Evolutionary conservation across 257 asterid genomes (phyloP).

Genomic region (Jaltomata sinuosa): DNA sequence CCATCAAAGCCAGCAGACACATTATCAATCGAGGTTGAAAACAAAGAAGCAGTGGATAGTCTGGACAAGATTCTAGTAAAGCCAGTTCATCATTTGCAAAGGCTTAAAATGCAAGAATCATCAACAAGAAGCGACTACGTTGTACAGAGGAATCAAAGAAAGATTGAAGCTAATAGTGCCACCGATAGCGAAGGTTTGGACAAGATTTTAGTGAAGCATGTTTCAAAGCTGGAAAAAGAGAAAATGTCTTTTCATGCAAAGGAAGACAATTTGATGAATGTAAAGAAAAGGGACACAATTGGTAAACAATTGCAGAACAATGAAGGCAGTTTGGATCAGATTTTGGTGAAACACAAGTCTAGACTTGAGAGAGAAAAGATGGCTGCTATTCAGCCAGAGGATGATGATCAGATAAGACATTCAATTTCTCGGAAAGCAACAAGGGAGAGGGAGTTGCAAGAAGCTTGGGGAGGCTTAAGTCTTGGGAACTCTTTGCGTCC

Average conservation of each 20-base stretch:
- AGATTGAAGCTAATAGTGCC: slow-evolving; percentile 8
- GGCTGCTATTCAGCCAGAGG: slow-evolving; percentile 21
- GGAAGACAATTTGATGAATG: slow-evolving; percentile 25
- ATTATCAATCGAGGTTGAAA: background rate
- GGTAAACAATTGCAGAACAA: slow-evolving; percentile 13
- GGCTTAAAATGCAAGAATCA: slow-evolving; percentile 11
- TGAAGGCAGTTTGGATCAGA: slow-evolving; percentile 56
- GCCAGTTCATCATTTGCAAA: slow-evolving; percentile 11
- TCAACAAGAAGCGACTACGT: slow-evolving; percentile 7
- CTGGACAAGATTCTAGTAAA: slow-evolving; percentile 8
- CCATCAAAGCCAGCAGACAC: background rate
- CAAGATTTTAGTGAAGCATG: slow-evolving; percentile 65
- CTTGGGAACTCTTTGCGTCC: slow-evolving; percentile 78
- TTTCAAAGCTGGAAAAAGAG: slow-evolving; percentile 68
- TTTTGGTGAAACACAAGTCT: slow-evolving; percentile 54
- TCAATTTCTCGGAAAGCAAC: slow-evolving; percentile 55
- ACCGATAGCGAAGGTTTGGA: slow-evolving; percentile 50
- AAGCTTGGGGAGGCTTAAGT: slow-evolving; percentile 91
- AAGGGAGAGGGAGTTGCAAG: slow-evolving; percentile 68
- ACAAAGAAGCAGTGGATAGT: slow-evolving; percentile 2
- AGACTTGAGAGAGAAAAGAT: slow-evolving; percentile 57
- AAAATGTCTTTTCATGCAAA: slow-evolving; percentile 33
- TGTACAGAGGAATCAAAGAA: slow-evolving; percentile 9
- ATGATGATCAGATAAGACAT: slow-evolving; percentile 17
- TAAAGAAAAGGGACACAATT: slow-evolving; percentile 20